Conservation (phyloP, 495 filamentous ascomycete species). For the Penicillium riverlandense region DNA sequence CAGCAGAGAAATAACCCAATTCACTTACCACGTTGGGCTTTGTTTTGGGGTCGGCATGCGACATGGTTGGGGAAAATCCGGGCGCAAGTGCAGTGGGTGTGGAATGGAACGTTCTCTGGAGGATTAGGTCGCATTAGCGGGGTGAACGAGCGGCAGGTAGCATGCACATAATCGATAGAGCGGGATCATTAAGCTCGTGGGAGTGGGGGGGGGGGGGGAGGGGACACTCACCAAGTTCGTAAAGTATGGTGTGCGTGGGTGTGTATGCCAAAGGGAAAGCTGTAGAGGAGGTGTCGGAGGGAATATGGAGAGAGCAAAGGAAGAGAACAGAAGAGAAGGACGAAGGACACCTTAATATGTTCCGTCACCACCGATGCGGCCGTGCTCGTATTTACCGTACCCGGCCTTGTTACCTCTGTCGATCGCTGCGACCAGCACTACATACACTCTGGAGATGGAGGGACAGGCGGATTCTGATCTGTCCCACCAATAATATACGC, state of each 20-base stretch:
- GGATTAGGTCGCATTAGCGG: background rate
- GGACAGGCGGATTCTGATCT: no score
- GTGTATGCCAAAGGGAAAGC: no score
- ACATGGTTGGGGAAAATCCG: constrained; percentile 43
- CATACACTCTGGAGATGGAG: no score
- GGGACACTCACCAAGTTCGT: constrained; percentile 1
- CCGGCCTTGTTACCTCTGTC: no score
- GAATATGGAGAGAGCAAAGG: background rate
- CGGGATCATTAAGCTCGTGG: constrained; percentile 8
- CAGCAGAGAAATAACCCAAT: background rate
- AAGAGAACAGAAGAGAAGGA: constrained; percentile 1
- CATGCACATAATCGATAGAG: background rate
- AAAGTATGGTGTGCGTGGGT: background rate
- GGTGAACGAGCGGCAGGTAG: background rate
- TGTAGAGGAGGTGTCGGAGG: background rate
- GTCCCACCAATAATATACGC: background rate
- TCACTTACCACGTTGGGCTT: constrained; percentile 59
- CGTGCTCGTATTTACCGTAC: constrained; percentile 2
- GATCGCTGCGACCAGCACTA: no score
- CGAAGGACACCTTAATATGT: constrained; percentile 3
- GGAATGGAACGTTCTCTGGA: background rate
- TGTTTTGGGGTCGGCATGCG: constrained; percentile 48
- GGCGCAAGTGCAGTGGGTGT: background rate
- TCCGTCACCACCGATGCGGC: background rate
- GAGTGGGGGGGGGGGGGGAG: background rate